Evolutionary conservation across 805 yeast genomes (phyloP).

Genomic region (Candida peoriensis): DNA sequence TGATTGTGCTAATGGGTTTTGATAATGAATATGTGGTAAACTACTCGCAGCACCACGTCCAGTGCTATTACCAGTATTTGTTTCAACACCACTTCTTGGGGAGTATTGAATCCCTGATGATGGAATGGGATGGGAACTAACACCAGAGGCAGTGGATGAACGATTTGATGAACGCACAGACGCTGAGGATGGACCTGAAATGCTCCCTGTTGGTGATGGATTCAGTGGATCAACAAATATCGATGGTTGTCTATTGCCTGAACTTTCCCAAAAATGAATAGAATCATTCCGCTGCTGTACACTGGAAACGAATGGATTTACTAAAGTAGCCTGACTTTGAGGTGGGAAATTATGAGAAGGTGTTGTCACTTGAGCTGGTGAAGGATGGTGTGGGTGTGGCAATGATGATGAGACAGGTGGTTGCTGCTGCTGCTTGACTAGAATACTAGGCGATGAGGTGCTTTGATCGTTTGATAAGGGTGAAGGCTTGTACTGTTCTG

Average conservation of each 20-base stretch:
- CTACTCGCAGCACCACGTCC: conserved; percentile 5
- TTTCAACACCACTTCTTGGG: neutral
- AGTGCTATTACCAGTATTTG: no score
- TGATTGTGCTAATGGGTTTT: conserved; percentile 3
- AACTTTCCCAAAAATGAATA: conserved; percentile 23
- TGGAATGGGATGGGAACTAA: conserved; percentile 8
- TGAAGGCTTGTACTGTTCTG: conserved; percentile 11
- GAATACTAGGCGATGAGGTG: no score
- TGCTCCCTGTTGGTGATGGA: conserved; percentile 8
- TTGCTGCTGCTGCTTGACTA: neutral
- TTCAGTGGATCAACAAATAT: conserved; percentile 23
- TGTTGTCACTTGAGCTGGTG: conserved; percentile 5
- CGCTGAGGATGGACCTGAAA: conserved; percentile 5
- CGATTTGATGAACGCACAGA: conserved; percentile 7
- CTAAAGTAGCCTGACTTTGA: conserved; percentile 1
- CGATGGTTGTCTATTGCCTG: conserved; percentile 22
- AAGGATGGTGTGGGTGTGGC: conserved; percentile 6
- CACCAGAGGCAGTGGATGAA: conserved; percentile 1
- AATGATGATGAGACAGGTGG: conserved; percentile 1
- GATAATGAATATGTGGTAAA: conserved; percentile 14
- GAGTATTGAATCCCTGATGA: neutral
- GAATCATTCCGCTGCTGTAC: conserved; percentile 14
- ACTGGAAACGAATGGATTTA: conserved; percentile 9
- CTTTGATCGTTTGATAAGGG: conserved; percentile 2
- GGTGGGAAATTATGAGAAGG: conserved; percentile 4